Evolutionary conservation across 169 alveolate genomes (phyloP), one percentile per base, ranked within the genome.

Genomic region (Theileria orientalis): DNA sequence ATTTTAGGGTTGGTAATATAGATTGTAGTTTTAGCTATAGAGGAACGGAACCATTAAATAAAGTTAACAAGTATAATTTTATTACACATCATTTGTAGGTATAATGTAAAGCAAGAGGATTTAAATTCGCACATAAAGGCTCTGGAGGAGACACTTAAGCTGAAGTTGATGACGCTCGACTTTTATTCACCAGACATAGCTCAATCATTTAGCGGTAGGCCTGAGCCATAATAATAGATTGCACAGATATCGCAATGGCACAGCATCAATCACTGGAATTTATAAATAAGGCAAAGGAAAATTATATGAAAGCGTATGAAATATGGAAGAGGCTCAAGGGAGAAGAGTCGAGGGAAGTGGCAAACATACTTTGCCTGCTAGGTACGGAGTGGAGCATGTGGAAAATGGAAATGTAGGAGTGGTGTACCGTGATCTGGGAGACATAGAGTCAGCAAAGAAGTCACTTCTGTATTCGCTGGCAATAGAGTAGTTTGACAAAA

Each of bases 171-270:
- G 86, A 57, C 86, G 29, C 59, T 77, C 29, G 37, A 30, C 23
- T 77, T 67, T 62, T 77, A 69, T 29, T 35, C 83, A 30, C 74
- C 56, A 41, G 86, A 77, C 37, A 77, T 77, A 62, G 86, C 86
- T 8, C 78, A 77, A 29, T 67, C 79, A 13, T 77, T 35, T 49
- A 60, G 74, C 5, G 82, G 86, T 77, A 60, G 9, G 49, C 16
- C 30, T 1, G 2, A 13, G 21, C 21, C n/a, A n/a, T n/a, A n/a
- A n/a, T n/a, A n/a, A n/a, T n/a, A n/a, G n/a, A n/a, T n/a, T n/a
- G n/a, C n/a, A n/a, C 57, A 77, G 86, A 77, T 44, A 64, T 77
- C 30, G 86, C 82, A 7, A 77, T 77, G 86, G 79, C 75, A 37
- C 82, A 77, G 47, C 86, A 77, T 40, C 86, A 77, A 29, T 69